phyloP scores from a whole-genome alignment of 176 grass and related monocot genomes.

The Eremochloa ophiuroides region DNA sequence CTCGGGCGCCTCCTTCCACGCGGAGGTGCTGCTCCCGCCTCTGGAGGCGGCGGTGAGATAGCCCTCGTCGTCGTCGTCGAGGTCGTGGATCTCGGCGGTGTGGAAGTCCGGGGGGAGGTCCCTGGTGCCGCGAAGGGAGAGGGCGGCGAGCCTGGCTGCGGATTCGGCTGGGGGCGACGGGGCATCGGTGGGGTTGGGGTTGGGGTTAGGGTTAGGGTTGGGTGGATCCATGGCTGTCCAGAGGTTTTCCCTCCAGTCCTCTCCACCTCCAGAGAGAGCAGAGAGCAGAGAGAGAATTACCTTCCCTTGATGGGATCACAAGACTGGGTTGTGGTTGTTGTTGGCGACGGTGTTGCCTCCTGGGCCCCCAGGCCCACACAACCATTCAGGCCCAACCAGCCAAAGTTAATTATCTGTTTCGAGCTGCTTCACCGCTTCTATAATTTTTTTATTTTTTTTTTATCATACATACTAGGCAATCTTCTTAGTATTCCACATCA shows the following conservation, averaged over 20 bases:
- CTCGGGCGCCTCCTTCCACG: slow-evolving; percentile 30
- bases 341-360: too few relatives aligned
- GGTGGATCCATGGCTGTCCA: slow-evolving; percentile 32
- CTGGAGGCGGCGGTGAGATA: slow-evolving; percentile 47
- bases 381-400: too few relatives aligned
- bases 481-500: background rate
- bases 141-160: slow-evolving; percentile 11
- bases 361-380: too few relatives aligned
- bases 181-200: background rate
- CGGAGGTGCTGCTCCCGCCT: slow-evolving; percentile 28
- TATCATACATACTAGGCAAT: too few relatives aligned
- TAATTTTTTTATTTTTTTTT: too few relatives aligned
- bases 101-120: slow-evolving; percentile 63
- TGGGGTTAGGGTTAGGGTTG: slow-evolving; percentile 18
- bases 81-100: slow-evolving; percentile 34
- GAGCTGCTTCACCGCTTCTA: background rate
- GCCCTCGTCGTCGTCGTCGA: slow-evolving; percentile 27
- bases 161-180: background rate
- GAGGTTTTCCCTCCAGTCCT: background rate
- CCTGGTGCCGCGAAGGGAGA: slow-evolving; percentile 25
- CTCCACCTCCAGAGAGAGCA: too few relatives aligned
- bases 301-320: too few relatives aligned
- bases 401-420: background rate
- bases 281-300: too few relatives aligned
- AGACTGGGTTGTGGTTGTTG: too few relatives aligned